phyloP scores from a whole-genome alignment of 441 rosid genomes.

The Cnidoscolus chayamansa region DNA sequence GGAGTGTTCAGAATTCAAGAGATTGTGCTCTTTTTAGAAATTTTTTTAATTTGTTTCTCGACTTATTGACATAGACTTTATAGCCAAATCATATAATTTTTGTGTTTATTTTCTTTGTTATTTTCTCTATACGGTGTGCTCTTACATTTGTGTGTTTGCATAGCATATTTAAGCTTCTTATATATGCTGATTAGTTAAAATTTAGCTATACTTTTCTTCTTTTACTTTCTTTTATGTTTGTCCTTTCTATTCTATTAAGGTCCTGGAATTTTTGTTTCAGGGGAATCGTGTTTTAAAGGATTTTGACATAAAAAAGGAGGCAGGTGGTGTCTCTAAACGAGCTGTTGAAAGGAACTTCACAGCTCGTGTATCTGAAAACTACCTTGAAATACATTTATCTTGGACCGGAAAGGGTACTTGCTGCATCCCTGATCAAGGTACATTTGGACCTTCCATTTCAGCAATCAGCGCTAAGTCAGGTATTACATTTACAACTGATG shows the following conservation, averaged over 20 bases:
- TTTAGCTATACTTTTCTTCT: not conserved
- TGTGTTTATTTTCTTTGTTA: too few relatives aligned
- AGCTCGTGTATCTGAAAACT: conserved; percentile 49
- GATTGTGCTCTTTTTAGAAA: too few relatives aligned
- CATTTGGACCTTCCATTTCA: conserved; percentile 47
- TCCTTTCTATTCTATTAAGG: not conserved
- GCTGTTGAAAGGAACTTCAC: conserved; percentile 30
- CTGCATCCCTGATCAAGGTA: conserved; percentile 47
- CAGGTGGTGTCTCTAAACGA: conserved; percentile 27
- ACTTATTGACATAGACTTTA: too few relatives aligned
- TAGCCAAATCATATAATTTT: too few relatives aligned
- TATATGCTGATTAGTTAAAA: not conserved
- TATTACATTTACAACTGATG: conserved; percentile 7
- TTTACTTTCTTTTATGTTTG: too few relatives aligned
- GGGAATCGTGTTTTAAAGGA: conserved; percentile 46
- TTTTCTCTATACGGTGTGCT: too few relatives aligned
- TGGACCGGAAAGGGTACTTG: conserved; percentile 82
- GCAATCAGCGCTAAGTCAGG: conserved; percentile 66
- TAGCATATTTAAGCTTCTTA: not conserved
- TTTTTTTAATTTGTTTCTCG: too few relatives aligned
- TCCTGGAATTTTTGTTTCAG: conserved; percentile 29
- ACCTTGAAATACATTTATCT: conserved; percentile 55
- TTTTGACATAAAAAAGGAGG: conserved; percentile 43
- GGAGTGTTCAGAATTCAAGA: too few relatives aligned
- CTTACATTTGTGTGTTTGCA: too few relatives aligned